phyloP scores from a whole-genome alignment of 345 rosid genomes.

The Eucalyptus pauciflora region DNA sequence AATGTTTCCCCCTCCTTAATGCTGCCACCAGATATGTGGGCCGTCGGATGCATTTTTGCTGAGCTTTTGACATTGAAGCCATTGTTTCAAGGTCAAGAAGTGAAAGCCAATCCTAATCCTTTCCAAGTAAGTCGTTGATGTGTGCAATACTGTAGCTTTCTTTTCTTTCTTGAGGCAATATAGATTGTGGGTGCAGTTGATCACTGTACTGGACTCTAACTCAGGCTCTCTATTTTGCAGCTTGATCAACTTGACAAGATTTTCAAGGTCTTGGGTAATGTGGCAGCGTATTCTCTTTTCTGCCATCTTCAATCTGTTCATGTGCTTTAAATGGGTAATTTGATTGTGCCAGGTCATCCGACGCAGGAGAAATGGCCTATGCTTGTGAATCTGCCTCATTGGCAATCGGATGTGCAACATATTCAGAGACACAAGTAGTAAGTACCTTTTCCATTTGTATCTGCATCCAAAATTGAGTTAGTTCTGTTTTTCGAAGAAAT shows the following conservation, averaged over 20 bases:
- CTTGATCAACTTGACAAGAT: constrained; percentile 97
- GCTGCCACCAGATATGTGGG: constrained; percentile 68
- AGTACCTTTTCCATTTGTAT: neutral
- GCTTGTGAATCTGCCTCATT: constrained; percentile 74
- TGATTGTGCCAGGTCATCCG: constrained; percentile 54
- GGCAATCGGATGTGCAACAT: constrained; percentile 65
- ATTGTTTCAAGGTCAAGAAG: constrained; percentile 93
- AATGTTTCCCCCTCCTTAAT: neutral
- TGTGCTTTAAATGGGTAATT: neutral
- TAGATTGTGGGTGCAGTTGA: neutral
- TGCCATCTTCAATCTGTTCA: neutral
- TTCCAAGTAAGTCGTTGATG: constrained; percentile 27
- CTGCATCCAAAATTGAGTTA: neutral
- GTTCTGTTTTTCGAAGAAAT: neutral
- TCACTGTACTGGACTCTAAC: neutral
- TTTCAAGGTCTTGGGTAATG: constrained; percentile 68
- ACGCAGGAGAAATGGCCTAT: constrained; percentile 93
- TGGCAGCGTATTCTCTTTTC: neutral
- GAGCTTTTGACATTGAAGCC: constrained; percentile 95
- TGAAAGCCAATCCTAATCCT: constrained; percentile 72
- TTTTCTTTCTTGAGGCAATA: neutral
- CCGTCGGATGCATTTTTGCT: constrained; percentile 97
- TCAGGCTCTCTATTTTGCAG: constrained; percentile 5
- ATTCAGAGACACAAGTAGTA: constrained; percentile 77
- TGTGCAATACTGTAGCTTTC: neutral